Evolutionary conservation across 2,329 filamentous ascomycete species (phyloP).

Genomic region (Ophiostoma triangulosporum): DNA sequence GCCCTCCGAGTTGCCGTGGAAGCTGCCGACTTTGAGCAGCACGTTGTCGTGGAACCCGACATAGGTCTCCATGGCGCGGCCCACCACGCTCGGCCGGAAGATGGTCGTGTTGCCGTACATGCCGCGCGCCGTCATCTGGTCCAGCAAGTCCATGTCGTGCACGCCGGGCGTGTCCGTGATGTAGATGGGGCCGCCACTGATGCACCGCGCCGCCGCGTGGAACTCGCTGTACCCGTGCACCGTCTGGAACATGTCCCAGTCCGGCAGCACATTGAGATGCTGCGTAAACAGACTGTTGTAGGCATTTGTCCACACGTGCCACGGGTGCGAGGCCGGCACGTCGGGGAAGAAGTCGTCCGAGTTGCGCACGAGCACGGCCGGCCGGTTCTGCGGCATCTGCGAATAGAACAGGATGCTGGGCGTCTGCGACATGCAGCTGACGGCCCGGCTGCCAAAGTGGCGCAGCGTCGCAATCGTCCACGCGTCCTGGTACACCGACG

Average conservation of each 20-base stretch:
- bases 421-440: conserved; percentile 89
- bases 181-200: conserved; percentile 86
- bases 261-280: conserved; percentile 75
- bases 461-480: conserved; percentile 69
- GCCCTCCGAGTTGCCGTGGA: conserved; percentile 50
- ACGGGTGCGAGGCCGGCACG: conserved; percentile 66
- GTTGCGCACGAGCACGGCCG: conserved; percentile 65
- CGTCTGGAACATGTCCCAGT: conserved; percentile 63
- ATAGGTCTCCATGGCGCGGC: conserved; percentile 61
- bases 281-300: conserved; percentile 75
- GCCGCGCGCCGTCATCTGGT: conserved; percentile 68
- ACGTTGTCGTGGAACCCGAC: conserved; percentile 58
- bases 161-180: conserved; percentile 82
- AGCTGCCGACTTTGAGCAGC: conserved; percentile 66
- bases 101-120: conserved; percentile 62
- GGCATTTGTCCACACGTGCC: conserved; percentile 92
- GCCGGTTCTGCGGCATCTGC: conserved; percentile 63
- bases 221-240: conserved; percentile 58
- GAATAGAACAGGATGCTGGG: conserved; percentile 79
- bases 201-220: conserved; percentile 78
- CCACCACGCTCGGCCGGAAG: conserved; percentile 62
- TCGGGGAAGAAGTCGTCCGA: conserved; percentile 89
- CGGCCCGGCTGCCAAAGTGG: conserved; percentile 63
- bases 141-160: conserved; percentile 62
- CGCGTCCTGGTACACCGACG: conserved; percentile 65